Percentiles rank a stretch among this genome's conserved stretches.
Evolutionary conservation across 768 basidiomycete species (phyloP).

Genomic region (Leccinum subtestaceum): DNA sequence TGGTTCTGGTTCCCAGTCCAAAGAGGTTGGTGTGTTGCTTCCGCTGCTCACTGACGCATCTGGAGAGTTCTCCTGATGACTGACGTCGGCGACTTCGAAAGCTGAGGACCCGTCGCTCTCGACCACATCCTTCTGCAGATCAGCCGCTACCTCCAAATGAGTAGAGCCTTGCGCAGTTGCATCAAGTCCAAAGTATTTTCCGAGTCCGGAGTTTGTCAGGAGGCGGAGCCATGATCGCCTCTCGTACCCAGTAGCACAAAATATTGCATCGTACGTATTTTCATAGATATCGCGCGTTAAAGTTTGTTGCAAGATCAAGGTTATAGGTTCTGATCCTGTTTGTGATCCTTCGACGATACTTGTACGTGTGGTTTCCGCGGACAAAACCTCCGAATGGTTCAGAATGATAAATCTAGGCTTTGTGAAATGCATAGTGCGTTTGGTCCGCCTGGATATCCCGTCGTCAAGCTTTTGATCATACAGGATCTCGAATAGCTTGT

Average conservation of each 20-base stretch:
- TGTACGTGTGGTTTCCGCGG: constrained; percentile 20
- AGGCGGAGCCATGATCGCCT: constrained; percentile 45
- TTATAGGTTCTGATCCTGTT: constrained; percentile 3
- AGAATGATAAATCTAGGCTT: constrained; percentile 37
- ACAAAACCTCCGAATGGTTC: constrained; percentile 36
- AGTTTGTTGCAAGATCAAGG: constrained; percentile 37
- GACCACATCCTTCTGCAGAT: background rate
- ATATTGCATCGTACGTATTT: constrained; percentile 42
- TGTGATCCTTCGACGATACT: background rate
- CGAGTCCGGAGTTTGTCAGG: constrained; percentile 39
- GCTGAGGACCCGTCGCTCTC: background rate
- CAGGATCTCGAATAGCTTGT: constrained; percentile 47
- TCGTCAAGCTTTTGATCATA: constrained; percentile 50
- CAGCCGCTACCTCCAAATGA: constrained; percentile 11
- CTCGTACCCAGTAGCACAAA: constrained; percentile 56
- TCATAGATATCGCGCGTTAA: constrained; percentile 33
- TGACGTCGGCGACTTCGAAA: constrained; percentile 2
- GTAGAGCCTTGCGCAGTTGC: constrained; percentile 1
- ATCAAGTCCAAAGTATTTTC: constrained; percentile 36
- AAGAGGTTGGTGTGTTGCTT: constrained; percentile 12
- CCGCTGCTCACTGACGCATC: constrained; percentile 1
- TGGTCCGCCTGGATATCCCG: constrained; percentile 37
- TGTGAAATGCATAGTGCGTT: constrained; percentile 4
- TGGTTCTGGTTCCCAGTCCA: constrained; percentile 19
- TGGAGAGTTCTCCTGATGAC: background rate